phyloP scores from a whole-genome alignment of 352 stramenopile species.

The Blastocystis sp. region DNA sequence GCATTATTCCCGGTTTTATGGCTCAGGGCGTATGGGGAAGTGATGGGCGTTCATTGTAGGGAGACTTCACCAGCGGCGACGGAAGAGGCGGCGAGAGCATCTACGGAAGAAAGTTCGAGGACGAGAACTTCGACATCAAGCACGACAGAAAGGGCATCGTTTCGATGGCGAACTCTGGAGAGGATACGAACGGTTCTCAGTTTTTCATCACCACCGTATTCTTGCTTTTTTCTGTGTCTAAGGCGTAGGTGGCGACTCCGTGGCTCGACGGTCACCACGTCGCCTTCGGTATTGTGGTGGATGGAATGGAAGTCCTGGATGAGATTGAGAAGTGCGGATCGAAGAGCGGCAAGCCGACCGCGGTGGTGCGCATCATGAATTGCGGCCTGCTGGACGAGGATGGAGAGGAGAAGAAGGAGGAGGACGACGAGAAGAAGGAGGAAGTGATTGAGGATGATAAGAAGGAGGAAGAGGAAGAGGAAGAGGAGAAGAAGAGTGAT shows the following conservation, averaged over 20 bases:
- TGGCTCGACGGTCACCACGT: constrained; percentile 91
- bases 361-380: constrained; percentile 13
- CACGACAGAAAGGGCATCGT: constrained; percentile 86
- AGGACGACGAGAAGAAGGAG: not conserved
- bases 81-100: constrained; percentile 87
- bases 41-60: not conserved
- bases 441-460: not conserved
- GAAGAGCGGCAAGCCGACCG: constrained; percentile 11
- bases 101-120: constrained; percentile 87
- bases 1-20: constrained; percentile 98
- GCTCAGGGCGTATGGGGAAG: constrained; percentile 80
- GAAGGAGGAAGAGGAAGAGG: not conserved
- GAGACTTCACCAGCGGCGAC: constrained; percentile 73
- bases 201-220: constrained; percentile 95
- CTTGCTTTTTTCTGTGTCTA: not conserved
- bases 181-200: constrained; percentile 89
- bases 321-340: constrained; percentile 76
- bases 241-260: constrained; percentile 81
- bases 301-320: constrained; percentile 83
- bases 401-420: not conserved
- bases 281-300: constrained; percentile 83
- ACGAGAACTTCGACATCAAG: constrained; percentile 93
- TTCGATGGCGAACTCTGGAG: constrained; percentile 92
- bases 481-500: not conserved
- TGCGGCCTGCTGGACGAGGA: constrained; percentile 21